phyloP scores from a whole-genome alignment of 371 early-diverging fungal genomes.

The Synchytrium microbalum region DNA sequence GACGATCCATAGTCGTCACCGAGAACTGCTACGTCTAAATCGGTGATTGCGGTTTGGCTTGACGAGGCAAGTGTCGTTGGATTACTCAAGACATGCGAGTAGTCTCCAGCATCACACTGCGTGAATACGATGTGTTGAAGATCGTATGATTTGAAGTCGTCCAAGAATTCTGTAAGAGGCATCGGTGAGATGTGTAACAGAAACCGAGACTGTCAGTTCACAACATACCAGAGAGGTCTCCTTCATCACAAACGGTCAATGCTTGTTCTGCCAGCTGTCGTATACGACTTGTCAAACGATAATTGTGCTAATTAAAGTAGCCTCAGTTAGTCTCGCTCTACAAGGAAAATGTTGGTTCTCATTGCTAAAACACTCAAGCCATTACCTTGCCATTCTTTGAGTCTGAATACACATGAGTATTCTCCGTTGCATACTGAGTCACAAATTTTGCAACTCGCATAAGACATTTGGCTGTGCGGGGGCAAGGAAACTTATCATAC shows the following conservation, averaged over 20 bases:
- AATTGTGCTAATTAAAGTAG: conserved; percentile 8
- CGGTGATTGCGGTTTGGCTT: neutral
- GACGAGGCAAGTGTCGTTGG: conserved; percentile 8
- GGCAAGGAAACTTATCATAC: conserved; percentile 24
- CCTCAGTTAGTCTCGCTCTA: neutral
- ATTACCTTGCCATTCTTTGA: conserved; percentile 15
- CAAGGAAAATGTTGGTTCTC: neutral
- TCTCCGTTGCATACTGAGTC: conserved; percentile 16
- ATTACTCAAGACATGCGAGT: conserved; percentile 14
- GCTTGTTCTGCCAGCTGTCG: conserved; percentile 25
- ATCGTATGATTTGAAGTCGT: conserved; percentile 33
- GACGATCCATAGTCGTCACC: conserved; percentile 15
- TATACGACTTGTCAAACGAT: conserved; percentile 27
- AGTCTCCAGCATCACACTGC: conserved; percentile 35
- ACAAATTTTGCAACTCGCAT: conserved; percentile 21
- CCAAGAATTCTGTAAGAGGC: conserved; percentile 20
- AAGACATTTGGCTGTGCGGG: conserved; percentile 17
- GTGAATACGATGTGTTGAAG: conserved; percentile 29
- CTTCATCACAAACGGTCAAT: conserved; percentile 20
- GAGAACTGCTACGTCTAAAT: conserved; percentile 7
- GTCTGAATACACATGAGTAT: conserved; percentile 20
- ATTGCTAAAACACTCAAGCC: too few species aligned
- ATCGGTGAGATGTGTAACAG: neutral
- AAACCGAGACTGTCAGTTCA: neutral
- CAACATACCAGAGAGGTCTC: conserved; percentile 15